These are phyloP conservation scores for Capsicum chinense DNA, from an alignment of 257 asterid genomes.

Conservation along the genomic window DNA sequence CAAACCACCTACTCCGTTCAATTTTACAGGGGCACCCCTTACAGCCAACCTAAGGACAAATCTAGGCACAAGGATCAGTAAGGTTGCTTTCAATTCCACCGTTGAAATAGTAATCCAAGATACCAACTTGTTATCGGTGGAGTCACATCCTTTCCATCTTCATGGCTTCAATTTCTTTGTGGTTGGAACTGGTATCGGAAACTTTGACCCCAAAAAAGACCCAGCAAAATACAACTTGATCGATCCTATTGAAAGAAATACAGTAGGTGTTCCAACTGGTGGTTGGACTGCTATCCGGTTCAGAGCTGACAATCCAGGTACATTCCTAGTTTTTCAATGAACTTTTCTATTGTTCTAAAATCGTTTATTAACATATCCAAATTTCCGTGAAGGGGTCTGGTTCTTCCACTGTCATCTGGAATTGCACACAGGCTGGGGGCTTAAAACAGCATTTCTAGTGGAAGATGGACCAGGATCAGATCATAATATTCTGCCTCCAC, in stretches of 20 bases:
- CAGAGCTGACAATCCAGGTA: slow-evolving; percentile 87
- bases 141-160: slow-evolving; percentile 85
- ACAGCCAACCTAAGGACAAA: slow-evolving; percentile 62
- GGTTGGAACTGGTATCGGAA: slow-evolving; percentile 72
- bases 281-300: slow-evolving; percentile 89
- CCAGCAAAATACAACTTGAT: slow-evolving; percentile 60
- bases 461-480: slow-evolving; percentile 60
- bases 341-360: not conserved
- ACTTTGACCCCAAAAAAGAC: slow-evolving; percentile 56
- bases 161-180: slow-evolving; percentile 83
- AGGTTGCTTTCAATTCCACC: slow-evolving; percentile 61
- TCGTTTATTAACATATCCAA: not conserved
- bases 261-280: slow-evolving; percentile 80
- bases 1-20: slow-evolving; percentile 42
- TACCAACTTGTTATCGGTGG: slow-evolving; percentile 63
- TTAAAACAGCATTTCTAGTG: slow-evolving; percentile 67
- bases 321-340: slow-evolving; percentile 35
- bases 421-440: slow-evolving; percentile 73
- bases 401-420: slow-evolving; percentile 75
- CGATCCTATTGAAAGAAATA: slow-evolving; percentile 79
- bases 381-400: slow-evolving; percentile 63
- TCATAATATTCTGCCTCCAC: slow-evolving; percentile 61
- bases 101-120: slow-evolving; percentile 72
- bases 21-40: slow-evolving; percentile 65
- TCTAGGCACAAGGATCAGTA: slow-evolving; percentile 54